Conservation (phyloP, 768 basidiomycete species). For the Austroboletus eburneus region DNA sequence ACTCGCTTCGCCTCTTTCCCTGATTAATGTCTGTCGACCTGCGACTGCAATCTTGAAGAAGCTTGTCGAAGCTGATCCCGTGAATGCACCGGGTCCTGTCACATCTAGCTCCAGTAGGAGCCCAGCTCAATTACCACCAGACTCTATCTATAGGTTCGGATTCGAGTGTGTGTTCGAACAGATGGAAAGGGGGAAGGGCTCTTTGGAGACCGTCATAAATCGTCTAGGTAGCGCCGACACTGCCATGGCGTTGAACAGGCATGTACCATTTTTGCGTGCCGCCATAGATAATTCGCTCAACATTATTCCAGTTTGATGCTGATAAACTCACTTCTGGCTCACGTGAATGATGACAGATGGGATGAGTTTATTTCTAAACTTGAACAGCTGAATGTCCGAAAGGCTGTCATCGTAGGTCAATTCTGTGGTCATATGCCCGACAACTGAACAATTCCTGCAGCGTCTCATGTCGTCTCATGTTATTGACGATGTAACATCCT, state of each 20-base stretch:
- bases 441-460: conserved; percentile 35
- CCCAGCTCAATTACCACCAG: conserved; percentile 51
- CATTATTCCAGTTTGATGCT: conserved; percentile 69
- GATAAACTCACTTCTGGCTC: conserved; percentile 79
- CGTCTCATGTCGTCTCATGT: conserved; percentile 80
- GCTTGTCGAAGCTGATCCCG: conserved; percentile 82
- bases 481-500: conserved; percentile 76
- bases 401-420: conserved; percentile 70
- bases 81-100: conserved; percentile 55
- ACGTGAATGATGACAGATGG: conserved; percentile 76
- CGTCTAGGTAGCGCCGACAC: conserved; percentile 79
- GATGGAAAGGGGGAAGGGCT: conserved; percentile 65
- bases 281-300: conserved; percentile 6
- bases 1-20: conserved; percentile 66
- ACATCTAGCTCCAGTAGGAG: conserved; percentile 57
- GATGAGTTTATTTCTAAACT: conserved; percentile 73
- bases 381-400: conserved; percentile 72
- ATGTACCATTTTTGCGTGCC: conserved; percentile 6
- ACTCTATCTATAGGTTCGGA: conserved; percentile 80
- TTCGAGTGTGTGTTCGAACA: conserved; percentile 79
- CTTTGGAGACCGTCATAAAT: conserved; percentile 80
- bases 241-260: conserved; percentile 83
- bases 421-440: not conserved
- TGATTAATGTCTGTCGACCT: conserved; percentile 88
- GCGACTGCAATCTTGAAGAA: conserved; percentile 88